Percentiles rank a stretch among this genome's conserved stretches.
phyloP scores from a whole-genome alignment of 441 rosid genomes.

The Gossypium lobatum region DNA sequence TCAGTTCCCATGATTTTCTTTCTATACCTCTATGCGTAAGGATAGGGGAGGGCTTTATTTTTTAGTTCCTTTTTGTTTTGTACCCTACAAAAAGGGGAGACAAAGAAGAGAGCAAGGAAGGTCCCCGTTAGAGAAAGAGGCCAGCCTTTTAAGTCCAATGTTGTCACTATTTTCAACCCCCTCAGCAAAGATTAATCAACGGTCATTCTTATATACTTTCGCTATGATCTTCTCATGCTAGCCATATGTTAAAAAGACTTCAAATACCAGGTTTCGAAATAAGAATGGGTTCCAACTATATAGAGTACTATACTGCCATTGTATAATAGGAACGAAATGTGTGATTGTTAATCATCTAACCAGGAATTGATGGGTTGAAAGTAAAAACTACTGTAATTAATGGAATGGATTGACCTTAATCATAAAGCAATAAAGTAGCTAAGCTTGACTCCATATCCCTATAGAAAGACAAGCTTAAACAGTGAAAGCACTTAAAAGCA shows the following conservation, averaged over 20 bases:
- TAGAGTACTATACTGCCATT: background rate
- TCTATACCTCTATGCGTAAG: background rate
- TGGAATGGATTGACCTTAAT: background rate
- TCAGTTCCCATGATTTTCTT: slow-evolving; percentile 28
- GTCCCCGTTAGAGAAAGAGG: background rate
- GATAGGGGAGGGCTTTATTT: background rate
- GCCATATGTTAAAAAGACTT: background rate
- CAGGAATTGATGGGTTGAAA: background rate
- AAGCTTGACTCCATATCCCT: slow-evolving; percentile 3
- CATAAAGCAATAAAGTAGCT: background rate
- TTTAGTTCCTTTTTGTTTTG: background rate
- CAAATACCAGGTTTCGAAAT: background rate
- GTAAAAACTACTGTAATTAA: background rate
- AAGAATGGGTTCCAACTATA: background rate
- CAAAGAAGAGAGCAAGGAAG: background rate
- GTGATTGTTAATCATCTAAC: background rate
- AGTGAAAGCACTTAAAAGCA: slow-evolving; percentile 15
- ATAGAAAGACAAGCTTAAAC: background rate
- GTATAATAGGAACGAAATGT: background rate
- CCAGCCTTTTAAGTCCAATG: slow-evolving; percentile 1
- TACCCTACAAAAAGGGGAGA: slow-evolving; percentile 24
- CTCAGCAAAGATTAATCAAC: background rate
- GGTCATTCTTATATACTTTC: background rate
- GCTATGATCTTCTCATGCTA: background rate
- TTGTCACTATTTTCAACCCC: slow-evolving; percentile 4